Percentiles rank a stretch among this genome's conserved stretches.
Conservation (phyloP, 352 stramenopile species). For the Pythium plurisporium region DNA sequence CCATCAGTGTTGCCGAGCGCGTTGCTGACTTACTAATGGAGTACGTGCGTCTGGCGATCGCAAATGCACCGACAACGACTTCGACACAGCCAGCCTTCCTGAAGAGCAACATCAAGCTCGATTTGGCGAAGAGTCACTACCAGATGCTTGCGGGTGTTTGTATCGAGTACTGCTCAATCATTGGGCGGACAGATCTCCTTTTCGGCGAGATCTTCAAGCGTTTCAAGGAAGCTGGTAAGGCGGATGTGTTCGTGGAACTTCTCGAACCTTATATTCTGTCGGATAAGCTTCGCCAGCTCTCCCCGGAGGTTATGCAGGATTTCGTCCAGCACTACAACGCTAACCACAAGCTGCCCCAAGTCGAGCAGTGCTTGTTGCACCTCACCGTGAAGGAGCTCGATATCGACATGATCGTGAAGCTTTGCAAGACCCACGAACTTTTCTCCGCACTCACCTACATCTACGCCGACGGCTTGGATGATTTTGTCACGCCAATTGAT, state of each 20-base stretch:
- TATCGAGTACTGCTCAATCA: slow-evolving; percentile 93
- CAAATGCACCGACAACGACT: slow-evolving; percentile 52
- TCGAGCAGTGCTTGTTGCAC: slow-evolving; percentile 94
- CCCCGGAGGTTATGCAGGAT: slow-evolving; percentile 88
- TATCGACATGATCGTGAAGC: slow-evolving; percentile 91
- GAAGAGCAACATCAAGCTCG: slow-evolving; percentile 74
- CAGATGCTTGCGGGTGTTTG: slow-evolving; percentile 95
- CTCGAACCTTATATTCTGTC: slow-evolving; percentile 94
- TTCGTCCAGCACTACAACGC: slow-evolving; percentile 92
- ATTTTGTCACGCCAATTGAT: slow-evolving; percentile 91
- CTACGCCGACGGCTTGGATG: slow-evolving; percentile 90
- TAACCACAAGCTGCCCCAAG: slow-evolving; percentile 80
- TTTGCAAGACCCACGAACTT: slow-evolving; percentile 90
- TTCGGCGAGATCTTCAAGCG: slow-evolving; percentile 87
- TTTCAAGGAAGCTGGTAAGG: slow-evolving; percentile 78
- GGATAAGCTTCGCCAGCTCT: slow-evolving; percentile 90
- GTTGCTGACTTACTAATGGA: slow-evolving; percentile 88
- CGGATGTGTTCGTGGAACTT: slow-evolving; percentile 90
- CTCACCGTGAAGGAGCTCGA: slow-evolving; percentile 93
- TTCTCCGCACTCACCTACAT: slow-evolving; percentile 95
- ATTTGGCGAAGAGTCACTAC: slow-evolving; percentile 93
- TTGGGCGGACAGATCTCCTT: slow-evolving; percentile 75
- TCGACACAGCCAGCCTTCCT: slow-evolving; percentile 31
- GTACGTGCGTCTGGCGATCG: slow-evolving; percentile 85
- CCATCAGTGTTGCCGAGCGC: slow-evolving; percentile 86